These are phyloP conservation scores for Euphorbia lathyris DNA, from an alignment of 345 rosid species.

Conservation along the genomic window DNA sequence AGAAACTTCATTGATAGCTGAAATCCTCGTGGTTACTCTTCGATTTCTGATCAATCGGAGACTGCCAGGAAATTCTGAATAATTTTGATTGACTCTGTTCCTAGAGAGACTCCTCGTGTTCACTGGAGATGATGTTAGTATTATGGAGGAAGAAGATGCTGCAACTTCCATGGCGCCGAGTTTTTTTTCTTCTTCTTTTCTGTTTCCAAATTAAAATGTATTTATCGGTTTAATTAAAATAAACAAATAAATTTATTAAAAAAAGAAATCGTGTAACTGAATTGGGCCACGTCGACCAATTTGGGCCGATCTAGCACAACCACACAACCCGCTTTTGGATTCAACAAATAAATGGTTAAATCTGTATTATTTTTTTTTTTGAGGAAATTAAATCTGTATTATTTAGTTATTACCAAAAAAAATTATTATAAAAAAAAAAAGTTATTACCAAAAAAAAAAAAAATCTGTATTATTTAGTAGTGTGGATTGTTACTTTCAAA, in stretches of 20 bases:
- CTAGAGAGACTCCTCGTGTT: conserved; percentile 4
- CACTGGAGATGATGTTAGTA: not conserved
- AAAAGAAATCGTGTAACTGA: not conserved
- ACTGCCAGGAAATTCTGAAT: conserved; percentile 26
- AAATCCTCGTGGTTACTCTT: conserved; percentile 16
- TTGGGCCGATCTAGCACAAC: conserved; percentile 7
- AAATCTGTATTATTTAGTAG: no score
- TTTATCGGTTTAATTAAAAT: not conserved
- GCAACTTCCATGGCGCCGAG: conserved; percentile 1
- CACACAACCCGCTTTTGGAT: conserved; percentile 1
- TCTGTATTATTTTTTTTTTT: no score
- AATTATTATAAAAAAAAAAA: no score
- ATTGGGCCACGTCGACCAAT: conserved; percentile 8
- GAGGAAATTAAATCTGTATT: no score
- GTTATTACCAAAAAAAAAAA: no score
- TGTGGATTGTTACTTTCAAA: no score
- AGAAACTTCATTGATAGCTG: conserved; percentile 36
- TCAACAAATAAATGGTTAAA: not conserved
- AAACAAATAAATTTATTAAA: not conserved
- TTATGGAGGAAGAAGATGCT: not conserved
- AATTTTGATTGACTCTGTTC: conserved; percentile 3
- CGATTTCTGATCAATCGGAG: conserved; percentile 17
- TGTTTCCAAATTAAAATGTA: not conserved
- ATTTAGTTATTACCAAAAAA: no score
- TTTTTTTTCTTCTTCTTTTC: not conserved